phyloP scores from a whole-genome alignment of 2,329 filamentous ascomycete genomes.

The Clarireedia monteithiana region DNA sequence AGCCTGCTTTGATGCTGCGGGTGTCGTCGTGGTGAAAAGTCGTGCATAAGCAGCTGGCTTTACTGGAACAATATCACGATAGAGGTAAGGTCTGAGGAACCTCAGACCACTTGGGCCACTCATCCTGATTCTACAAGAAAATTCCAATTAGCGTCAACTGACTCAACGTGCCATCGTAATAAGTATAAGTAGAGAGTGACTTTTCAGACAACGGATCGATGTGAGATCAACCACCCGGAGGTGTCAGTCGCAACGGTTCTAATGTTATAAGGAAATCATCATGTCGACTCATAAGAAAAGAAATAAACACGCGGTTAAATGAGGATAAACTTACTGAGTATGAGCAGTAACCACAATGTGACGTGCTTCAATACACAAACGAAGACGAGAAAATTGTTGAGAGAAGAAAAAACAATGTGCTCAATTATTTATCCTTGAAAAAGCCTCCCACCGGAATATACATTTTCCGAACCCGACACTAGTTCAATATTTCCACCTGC shows the following conservation, averaged over 20 bases:
- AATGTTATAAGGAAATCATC: constrained; percentile 44
- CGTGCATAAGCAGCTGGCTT: constrained; percentile 36
- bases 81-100: constrained; percentile 50
- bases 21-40: constrained; percentile 34
- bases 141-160: constrained; percentile 12
- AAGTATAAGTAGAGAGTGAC: constrained; percentile 2
- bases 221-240: constrained; percentile 44
- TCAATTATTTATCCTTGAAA: neutral
- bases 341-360: neutral
- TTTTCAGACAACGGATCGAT: constrained; percentile 39
- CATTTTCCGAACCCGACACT: neutral
- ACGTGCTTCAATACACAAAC: too few relatives aligned
- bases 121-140: constrained; percentile 32
- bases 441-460: neutral
- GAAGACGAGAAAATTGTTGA: too few relatives aligned
- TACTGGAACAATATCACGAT: constrained; percentile 26
- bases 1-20: too few relatives aligned
- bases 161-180: constrained; percentile 5
- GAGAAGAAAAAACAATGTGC: neutral
- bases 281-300: constrained; percentile 22
- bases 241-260: constrained; percentile 55
- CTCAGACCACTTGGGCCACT: constrained; percentile 36
- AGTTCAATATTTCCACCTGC: neutral
- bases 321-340: neutral
- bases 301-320: neutral